phyloP scores from a whole-genome alignment of 2,329 filamentous ascomycete species.

The Pyrenophora teres region DNA sequence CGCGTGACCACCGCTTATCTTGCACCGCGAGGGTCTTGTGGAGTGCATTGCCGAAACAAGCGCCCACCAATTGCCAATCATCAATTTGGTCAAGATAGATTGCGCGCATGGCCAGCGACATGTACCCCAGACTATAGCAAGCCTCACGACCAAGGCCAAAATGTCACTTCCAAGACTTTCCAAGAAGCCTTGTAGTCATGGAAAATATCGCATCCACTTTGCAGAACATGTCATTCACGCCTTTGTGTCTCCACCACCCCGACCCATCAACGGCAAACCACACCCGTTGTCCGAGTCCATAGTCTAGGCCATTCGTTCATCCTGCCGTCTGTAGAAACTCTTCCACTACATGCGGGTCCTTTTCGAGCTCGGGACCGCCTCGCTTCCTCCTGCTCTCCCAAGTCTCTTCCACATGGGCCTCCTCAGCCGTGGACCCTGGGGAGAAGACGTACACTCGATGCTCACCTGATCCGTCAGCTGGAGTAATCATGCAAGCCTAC shows the following conservation, averaged over 20 bases:
- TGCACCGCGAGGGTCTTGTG: constrained; percentile 5
- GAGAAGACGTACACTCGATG: constrained; percentile 40
- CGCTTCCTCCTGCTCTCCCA: constrained; percentile 27
- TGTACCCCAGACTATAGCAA: background rate
- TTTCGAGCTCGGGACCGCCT: constrained; percentile 21
- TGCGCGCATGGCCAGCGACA: background rate
- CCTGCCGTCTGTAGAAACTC: constrained; percentile 27
- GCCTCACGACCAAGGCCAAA: background rate
- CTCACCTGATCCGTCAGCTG: constrained; percentile 25
- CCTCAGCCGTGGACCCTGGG: constrained; percentile 24
- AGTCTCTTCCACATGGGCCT: constrained; percentile 39
- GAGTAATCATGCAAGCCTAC: background rate
- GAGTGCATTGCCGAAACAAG: constrained; percentile 16
- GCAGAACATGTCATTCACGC: background rate
- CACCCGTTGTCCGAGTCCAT: constrained; percentile 4
- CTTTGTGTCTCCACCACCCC: background rate
- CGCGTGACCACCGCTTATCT: constrained; percentile 7
- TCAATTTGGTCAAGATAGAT: background rate
- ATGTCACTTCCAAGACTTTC: too few relatives aligned
- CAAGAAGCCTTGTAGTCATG: too few relatives aligned
- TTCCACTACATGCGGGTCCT: constrained; percentile 37
- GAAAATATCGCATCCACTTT: background rate
- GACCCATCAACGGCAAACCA: background rate
- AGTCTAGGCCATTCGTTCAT: constrained; percentile 7
- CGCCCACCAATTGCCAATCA: constrained; percentile 19